These are phyloP conservation scores for Cutaneotrichosporon cutaneum DNA, from an alignment of 1,284 basidiomycete genomes.

Conservation along the genomic window DNA sequence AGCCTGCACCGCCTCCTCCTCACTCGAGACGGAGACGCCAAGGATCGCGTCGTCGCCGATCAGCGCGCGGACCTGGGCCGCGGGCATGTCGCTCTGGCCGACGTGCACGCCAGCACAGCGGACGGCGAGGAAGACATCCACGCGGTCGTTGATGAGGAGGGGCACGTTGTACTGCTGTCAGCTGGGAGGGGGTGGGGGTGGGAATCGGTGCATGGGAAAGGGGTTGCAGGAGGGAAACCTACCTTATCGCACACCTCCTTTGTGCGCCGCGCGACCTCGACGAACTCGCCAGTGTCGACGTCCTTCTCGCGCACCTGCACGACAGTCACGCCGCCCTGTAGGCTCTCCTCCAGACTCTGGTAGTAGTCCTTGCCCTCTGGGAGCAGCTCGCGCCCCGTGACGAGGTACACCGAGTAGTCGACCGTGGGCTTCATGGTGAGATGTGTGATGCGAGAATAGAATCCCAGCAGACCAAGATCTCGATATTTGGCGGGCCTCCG, in stretches of 20 bases:
- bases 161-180: slow-evolving; percentile 67
- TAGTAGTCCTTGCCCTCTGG: slow-evolving; percentile 77
- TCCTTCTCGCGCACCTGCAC: slow-evolving; percentile 88
- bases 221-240: slow-evolving; percentile 26
- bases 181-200: neutral
- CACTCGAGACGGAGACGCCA: slow-evolving; percentile 74
- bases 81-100: slow-evolving; percentile 85
- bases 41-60: slow-evolving; percentile 72
- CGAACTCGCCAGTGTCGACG: slow-evolving; percentile 78
- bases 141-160: slow-evolving; percentile 86
- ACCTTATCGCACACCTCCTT: slow-evolving; percentile 71
- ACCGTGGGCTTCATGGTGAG: slow-evolving; percentile 48
- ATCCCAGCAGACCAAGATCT: no score
- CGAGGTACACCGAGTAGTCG: slow-evolving; percentile 80
- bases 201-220: no score
- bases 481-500: slow-evolving; percentile 1
- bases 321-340: slow-evolving; percentile 81
- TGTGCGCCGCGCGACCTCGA: slow-evolving; percentile 68
- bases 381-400: slow-evolving; percentile 76
- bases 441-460: neutral
- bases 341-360: slow-evolving; percentile 72
- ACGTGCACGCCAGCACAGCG: slow-evolving; percentile 80
- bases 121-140: slow-evolving; percentile 80
- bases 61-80: slow-evolving; percentile 65
- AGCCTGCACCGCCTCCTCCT: slow-evolving; percentile 61